Evolutionary conservation across 345 rosid genomes (phyloP), one percentile per base, ranked within the genome.

Genomic region (Melaleuca alternifolia): DNA sequence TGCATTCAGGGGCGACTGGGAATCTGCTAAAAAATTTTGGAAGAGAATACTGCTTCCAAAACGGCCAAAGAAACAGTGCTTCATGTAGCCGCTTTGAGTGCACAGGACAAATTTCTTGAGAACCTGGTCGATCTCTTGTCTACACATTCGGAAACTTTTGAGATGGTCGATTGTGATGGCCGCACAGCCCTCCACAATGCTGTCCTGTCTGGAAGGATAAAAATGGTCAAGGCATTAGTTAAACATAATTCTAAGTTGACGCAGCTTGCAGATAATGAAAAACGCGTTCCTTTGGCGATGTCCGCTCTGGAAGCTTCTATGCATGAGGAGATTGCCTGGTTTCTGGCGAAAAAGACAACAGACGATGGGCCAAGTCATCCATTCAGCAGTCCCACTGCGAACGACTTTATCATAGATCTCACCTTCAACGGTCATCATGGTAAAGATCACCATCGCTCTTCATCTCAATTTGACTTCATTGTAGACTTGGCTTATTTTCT

Each of bases 101-200:
- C 71, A 61, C 71, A 3, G 14, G 71, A 61, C 37, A 33, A 59
- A 59, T 59, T 59, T n/a, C 2, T 12, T 0, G 71, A 61, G 37
- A 61, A 59, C 1, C 16, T 12, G 33, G 33, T n/a, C 11, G 0
- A 59, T 7, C 71, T n/a, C 18, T 11, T 59, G 4, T n/a, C 15
- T 59, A 1, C 16, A 6, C 0, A 26, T 26, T 30, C 30, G 0
- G 16, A 26, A 11, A 14, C 0, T 1, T 15, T 57, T 26, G 65
- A 57, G 6, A 0, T 0, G 30, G 30, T 26, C 11, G 62, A 57
- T 57, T 57, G 28, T 26, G 33, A 11, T 5, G 62, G 62, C 3
- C 1, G 62, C 30, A 57, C 62, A 57, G 30, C 62, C 30, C 62
- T 57, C 30, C 62, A 57, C 62, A 11, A 1, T 11, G 28, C 62